Percentiles rank a stretch among this genome's conserved stretches.
Conservation (phyloP, 2,329 filamentous ascomycete genomes). For the Arthrobotrys conoides region DNA sequence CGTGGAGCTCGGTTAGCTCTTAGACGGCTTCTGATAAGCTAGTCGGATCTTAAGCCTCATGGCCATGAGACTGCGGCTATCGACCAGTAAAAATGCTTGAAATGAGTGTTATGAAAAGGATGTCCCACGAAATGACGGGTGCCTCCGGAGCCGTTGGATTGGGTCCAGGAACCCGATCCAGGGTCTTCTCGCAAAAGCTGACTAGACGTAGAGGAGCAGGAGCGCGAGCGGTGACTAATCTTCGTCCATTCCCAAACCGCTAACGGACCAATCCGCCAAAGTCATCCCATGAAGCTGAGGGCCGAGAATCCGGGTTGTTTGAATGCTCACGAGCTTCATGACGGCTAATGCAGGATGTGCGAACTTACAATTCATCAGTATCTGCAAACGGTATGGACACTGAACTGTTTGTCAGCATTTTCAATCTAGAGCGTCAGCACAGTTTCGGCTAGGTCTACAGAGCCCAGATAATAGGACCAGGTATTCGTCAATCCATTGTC, state of each 20-base stretch:
- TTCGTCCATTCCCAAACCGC: neutral
- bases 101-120: neutral
- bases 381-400: constrained; percentile 25
- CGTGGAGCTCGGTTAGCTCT: constrained; percentile 19
- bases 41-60: constrained; percentile 52
- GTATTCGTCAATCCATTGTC: constrained; percentile 21
- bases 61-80: constrained; percentile 11
- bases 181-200: neutral
- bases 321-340: constrained; percentile 22
- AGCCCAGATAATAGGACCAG: constrained; percentile 28
- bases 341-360: constrained; percentile 29
- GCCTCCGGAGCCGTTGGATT: constrained; percentile 12
- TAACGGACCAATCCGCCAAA: constrained; percentile 1
- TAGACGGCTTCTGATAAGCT: constrained; percentile 34
- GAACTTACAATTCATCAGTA: constrained; percentile 34
- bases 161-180: constrained; percentile 7
- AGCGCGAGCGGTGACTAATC: constrained; percentile 33
- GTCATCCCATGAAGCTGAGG: constrained; percentile 45
- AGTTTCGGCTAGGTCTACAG: constrained; percentile 46
- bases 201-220: neutral
- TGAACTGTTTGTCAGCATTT: constrained; percentile 49
- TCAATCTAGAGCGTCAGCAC: constrained; percentile 45
- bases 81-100: constrained; percentile 11
- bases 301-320: constrained; percentile 15
- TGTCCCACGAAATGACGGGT: neutral